These are phyloP conservation scores for Arthrinium puccinioides DNA, from an alignment of 2,329 filamentous ascomycete genomes.

Conservation along the genomic window DNA sequence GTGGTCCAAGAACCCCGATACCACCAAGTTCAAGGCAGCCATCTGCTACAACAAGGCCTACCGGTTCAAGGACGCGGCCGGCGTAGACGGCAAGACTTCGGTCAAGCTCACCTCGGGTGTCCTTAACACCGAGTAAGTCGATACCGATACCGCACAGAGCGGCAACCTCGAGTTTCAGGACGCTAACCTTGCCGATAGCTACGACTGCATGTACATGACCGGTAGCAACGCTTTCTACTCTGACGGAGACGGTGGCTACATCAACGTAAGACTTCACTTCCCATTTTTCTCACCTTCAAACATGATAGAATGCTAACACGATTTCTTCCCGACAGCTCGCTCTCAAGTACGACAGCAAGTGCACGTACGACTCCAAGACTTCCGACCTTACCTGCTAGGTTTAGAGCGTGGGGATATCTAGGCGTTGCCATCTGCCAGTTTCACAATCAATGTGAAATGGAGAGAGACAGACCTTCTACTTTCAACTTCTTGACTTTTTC, in stretches of 20 bases:
- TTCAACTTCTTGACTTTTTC: too few species aligned
- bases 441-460: too few species aligned
- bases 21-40: background rate
- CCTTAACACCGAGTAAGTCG: background rate
- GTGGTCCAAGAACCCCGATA: slow-evolving; percentile 1
- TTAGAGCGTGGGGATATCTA: too few species aligned
- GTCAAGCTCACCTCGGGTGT: slow-evolving; percentile 1
- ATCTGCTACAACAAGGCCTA: slow-evolving; percentile 3
- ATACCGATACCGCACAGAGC: background rate
- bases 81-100: slow-evolving; percentile 1
- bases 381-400: background rate
- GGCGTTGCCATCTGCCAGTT: too few species aligned
- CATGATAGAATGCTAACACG: too few species aligned
- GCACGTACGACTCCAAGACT: background rate
- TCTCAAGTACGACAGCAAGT: background rate
- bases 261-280: background rate
- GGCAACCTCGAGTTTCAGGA: background rate
- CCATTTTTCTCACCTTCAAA: too few species aligned
- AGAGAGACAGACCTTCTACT: too few species aligned
- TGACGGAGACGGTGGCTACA: slow-evolving; percentile 1
- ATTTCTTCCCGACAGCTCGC: background rate
- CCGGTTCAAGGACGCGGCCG: background rate
- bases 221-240: background rate
- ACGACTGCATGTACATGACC: slow-evolving; percentile 4
- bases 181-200: background rate